Base-by-base conservation (phyloP, 2,329 filamentous ascomycete genomes). In the Claviceps pazoutovae region DNA sequence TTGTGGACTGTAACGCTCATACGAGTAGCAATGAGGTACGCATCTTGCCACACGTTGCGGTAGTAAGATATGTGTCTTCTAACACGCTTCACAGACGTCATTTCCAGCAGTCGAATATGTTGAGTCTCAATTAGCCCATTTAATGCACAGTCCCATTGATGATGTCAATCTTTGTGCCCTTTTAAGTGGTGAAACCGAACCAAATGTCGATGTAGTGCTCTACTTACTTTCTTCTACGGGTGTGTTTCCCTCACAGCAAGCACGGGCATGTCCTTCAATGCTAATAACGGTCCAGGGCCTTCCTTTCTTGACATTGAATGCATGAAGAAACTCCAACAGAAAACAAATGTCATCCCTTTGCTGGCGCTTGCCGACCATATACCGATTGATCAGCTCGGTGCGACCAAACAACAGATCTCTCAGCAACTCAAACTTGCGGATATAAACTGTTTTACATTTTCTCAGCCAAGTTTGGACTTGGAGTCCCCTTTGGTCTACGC, bases 311-410 rank as follows among this genome's bases (percentile, higher is more conserved):
- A 95, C 60, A 69, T 91, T 8, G 77, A 86, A 54, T 84, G 82
- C 59, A 80, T 95, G 52, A 76, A 78, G 49, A 79, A 79, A 34
- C 74, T 96, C 19, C 79, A 82, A 30, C 70, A 74, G 2, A 73
- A 89, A 52, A 93, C 88, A 7, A 97, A 95, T 64, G 77, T 97
- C 6, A 82, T 97, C 46, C 87, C 91, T 2, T 66, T 97, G 2
- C 74, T 98, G 49, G 79, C 86, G 13, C 86, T 84, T 55, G 77
- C 85, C 3, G 93, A 98, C 63, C 76, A 77, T 1, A 68, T 91
- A 55, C 75, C 77, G 0, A 56, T 70, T 0, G 72, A 79, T 13
- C 75, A 85, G 53, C 68, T 86, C 4, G 63, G 69, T 4, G 64
- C 70, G 0, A 69, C 81, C 54, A 91, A 89, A 63, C 68, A 76